Evolutionary conservation across 768 basidiomycete species (phyloP).

Genomic region (Tulasnella sp.): DNA sequence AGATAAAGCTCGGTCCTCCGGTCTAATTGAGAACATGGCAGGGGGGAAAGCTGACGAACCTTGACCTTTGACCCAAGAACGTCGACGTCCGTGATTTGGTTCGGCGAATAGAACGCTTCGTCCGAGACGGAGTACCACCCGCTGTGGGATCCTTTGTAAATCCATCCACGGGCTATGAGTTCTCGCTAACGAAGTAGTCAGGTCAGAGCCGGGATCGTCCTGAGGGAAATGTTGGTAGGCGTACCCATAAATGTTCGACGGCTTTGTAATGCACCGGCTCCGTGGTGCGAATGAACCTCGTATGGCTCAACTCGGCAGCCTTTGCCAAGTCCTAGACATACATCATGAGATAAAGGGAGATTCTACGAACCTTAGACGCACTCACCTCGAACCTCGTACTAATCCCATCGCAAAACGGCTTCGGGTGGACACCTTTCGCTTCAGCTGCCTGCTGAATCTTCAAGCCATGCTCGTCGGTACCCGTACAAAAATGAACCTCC

Average conservation of each 20-base stretch:
- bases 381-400: conserved; percentile 65
- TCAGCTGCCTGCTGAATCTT: conserved; percentile 83
- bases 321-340: conserved; percentile 45
- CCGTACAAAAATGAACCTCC: conserved; percentile 55
- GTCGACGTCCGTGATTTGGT: conserved; percentile 34
- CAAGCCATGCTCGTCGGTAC: conserved; percentile 86
- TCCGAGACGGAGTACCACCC: conserved; percentile 92
- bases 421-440: conserved; percentile 39
- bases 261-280: conserved; percentile 47
- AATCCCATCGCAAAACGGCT: conserved; percentile 57
- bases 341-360: too few relatives aligned
- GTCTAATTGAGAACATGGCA: neutral
- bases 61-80: neutral
- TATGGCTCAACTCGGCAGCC: conserved; percentile 53
- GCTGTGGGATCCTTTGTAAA: conserved; percentile 74
- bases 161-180: conserved; percentile 20
- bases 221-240: conserved; percentile 21
- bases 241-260: conserved; percentile 73
- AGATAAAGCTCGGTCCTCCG: neutral
- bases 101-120: conserved; percentile 72
- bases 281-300: conserved; percentile 71
- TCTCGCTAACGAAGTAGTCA: conserved; percentile 29
- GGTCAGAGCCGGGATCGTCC: neutral
- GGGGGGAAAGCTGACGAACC: neutral
- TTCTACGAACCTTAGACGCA: too few relatives aligned